Evolutionary conservation across 345 rosid genomes (phyloP), one percentile per base, ranked within the genome.

Genomic region (Eucalyptus albens): DNA sequence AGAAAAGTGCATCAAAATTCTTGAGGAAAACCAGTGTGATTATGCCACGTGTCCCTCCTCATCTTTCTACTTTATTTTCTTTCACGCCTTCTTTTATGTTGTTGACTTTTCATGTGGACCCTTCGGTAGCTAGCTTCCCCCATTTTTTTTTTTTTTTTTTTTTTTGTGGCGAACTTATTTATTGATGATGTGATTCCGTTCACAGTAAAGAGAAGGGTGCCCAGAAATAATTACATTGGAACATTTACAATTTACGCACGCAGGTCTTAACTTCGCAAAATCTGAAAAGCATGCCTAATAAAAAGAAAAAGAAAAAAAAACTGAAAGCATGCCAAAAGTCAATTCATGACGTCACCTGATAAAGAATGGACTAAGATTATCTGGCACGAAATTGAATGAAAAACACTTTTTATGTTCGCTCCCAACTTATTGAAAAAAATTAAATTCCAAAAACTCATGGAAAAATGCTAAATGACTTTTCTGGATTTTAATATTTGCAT

Each of bases 141-240:
- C 8, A 6, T 0, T 50, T 9, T 0, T 50, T 9, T 4, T 4
- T 0, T 65, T 53, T 53, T 53, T 53, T 0, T 19, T 53, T 53
- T 53, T 53, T 19, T 53, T 53, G 24, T 21, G 11, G 9, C 33
- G 40, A n/a, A n/a, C 3, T 65, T 65, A n/a, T n/a, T 2, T n/a
- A 65, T 15, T 16, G 40, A 16, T 31, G 80, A 69, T 8, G 80
- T 10, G 45, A 6, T 72, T 37, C 45, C 14, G 45, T 37, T 37
- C 0, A 37, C 45, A 19, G 27, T 24, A 72, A 0, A 19, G 82
- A 3, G 2, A 0, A 72, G 42, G 26, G 45, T 19, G 26, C 14
- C 82, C 82, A 19, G 29, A 69, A 69, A 11, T 77, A 77, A 77
- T 37, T 37, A 40, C 83, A 11, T 14, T 21, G 27, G 29, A 77